phyloP scores from a whole-genome alignment of 2,329 filamentous ascomycete genomes.

The Pseudogymnoascus sp. region DNA sequence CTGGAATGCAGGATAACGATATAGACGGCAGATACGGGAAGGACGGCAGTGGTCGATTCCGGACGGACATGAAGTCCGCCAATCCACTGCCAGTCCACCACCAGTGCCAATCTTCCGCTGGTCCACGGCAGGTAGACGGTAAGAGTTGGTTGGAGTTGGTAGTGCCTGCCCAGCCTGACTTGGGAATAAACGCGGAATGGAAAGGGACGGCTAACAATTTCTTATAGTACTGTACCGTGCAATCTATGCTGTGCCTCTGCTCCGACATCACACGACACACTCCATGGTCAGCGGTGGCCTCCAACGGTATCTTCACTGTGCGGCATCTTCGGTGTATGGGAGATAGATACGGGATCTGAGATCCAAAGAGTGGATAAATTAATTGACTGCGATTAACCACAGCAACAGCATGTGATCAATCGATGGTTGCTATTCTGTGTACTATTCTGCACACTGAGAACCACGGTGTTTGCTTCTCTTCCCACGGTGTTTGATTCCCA shows the following conservation, averaged over 20 bases:
- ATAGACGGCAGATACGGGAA: neutral
- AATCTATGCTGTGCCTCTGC: neutral
- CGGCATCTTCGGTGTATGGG: neutral
- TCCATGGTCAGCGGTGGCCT: neutral
- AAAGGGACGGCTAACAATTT: neutral
- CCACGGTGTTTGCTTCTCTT: neutral
- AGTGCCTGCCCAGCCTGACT: neutral
- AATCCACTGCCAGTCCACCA: neutral
- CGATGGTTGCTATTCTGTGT: too few relatives aligned
- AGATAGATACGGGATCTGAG: neutral
- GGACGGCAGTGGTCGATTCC: neutral
- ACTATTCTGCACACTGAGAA: neutral
- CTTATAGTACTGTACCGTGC: neutral
- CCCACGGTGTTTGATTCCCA: neutral
- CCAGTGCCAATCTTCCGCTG: neutral
- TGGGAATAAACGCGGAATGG: neutral
- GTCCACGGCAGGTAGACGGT: neutral
- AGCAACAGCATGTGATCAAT: neutral
- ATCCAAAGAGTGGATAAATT: neutral
- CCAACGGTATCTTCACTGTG: neutral
- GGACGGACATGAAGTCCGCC: neutral
- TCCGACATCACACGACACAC: neutral
- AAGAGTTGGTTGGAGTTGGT: neutral
- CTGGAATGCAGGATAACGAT: neutral
- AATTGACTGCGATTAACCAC: neutral